phyloP scores from a whole-genome alignment of 2,329 filamentous ascomycete genomes.

The Aspergillus aculeatinus region DNA sequence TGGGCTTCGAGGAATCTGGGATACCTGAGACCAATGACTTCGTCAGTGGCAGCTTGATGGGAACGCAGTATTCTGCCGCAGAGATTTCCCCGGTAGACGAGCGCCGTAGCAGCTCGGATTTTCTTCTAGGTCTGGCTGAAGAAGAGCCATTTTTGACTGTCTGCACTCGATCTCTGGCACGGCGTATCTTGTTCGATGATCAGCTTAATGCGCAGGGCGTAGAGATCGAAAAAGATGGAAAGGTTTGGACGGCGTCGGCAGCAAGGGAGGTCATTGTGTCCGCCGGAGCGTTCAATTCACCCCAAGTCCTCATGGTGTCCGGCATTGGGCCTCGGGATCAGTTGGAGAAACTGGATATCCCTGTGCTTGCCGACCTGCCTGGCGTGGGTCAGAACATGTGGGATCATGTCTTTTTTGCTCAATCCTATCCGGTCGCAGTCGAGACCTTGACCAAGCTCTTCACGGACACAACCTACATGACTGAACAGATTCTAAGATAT shows the following conservation, averaged over 20 bases:
- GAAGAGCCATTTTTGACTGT: conserved; percentile 15
- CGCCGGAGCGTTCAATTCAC: conserved; percentile 54
- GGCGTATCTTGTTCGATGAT: conserved; percentile 13
- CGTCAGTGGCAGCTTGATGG: background rate
- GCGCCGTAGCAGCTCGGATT: conserved; percentile 17
- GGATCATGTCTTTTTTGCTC: conserved; percentile 35
- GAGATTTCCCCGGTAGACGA: background rate
- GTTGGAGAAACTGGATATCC: conserved; percentile 27
- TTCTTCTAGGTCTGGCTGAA: conserved; percentile 1
- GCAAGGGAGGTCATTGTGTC: conserved; percentile 52
- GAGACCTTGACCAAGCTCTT: conserved; percentile 25
- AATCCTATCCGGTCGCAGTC: conserved; percentile 28
- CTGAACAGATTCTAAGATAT: conserved; percentile 11
- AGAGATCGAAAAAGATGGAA: conserved; percentile 4
- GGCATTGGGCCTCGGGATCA: conserved; percentile 46
- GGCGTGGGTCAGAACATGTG: conserved; percentile 41
- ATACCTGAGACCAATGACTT: background rate
- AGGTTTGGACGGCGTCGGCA: conserved; percentile 26
- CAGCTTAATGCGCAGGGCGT: conserved; percentile 2
- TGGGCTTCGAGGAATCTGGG: background rate
- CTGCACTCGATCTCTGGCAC: conserved; percentile 11
- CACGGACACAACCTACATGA: conserved; percentile 16
- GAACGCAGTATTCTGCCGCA: background rate
- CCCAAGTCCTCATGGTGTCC: conserved; percentile 47
- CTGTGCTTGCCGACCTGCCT: conserved; percentile 27